Percentiles rank a stretch among this genome's conserved stretches.
These are phyloP conservation scores for Leccinum broughii DNA, from an alignment of 768 basidiomycete species.

Conservation along the genomic window DNA sequence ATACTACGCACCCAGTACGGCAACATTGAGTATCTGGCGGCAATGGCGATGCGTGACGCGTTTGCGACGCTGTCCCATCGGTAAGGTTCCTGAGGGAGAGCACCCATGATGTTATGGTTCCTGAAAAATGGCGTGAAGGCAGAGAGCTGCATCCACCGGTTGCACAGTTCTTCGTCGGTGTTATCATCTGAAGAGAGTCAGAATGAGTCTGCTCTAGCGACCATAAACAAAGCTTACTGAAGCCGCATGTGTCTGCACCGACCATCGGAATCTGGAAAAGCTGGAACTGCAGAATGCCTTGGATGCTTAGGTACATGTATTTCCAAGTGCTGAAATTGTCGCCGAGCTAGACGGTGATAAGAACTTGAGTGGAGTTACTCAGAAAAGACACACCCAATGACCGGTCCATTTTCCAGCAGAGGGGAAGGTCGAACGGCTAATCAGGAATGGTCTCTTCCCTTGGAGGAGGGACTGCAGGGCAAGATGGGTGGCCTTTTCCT, in stretches of 20 bases:
- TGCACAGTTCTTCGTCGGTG: conserved; percentile 79
- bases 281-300: conserved; percentile 84
- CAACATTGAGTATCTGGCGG: conserved; percentile 65
- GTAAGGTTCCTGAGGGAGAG: conserved; percentile 76
- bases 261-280: conserved; percentile 86
- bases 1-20: conserved; percentile 72
- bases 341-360: conserved; percentile 49
- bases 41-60: conserved; percentile 74
- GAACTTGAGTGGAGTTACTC: neutral
- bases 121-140: conserved; percentile 83
- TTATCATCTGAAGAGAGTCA: conserved; percentile 42
- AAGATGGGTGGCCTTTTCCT: conserved; percentile 63
- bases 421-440: conserved; percentile 68
- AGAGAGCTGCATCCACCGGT: conserved; percentile 85
- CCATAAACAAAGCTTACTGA: conserved; percentile 20
- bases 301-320: conserved; percentile 68
- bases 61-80: conserved; percentile 82
- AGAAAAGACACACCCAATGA: conserved; percentile 53
- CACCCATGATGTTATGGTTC: conserved; percentile 70
- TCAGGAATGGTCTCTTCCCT: conserved; percentile 68
- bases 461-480: conserved; percentile 55
- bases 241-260: conserved; percentile 64
- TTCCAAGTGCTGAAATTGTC: conserved; percentile 79
- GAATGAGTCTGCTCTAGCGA: neutral
- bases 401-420: conserved; percentile 70